Evolutionary conservation across 169 alveolate genomes (phyloP), one percentile per base, ranked within the genome.

Genomic region (Cryptosporidium bovis): DNA sequence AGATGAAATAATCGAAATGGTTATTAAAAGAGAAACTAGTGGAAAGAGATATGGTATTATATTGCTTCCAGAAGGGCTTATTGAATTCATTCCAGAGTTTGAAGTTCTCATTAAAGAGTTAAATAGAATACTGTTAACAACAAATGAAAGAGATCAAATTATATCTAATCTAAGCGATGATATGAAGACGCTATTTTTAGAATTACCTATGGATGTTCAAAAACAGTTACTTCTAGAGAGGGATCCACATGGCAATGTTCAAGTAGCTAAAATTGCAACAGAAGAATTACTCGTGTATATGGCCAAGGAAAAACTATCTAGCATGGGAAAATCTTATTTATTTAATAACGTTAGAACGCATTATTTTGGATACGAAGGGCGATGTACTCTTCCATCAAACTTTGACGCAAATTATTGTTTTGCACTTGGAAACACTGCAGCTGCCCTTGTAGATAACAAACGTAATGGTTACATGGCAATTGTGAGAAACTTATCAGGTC

Each of bases 161-260:
- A 69, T 83, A 46, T 90, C 90, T 51, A 48, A 82, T 50, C 68
- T 91, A 51, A 83, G 82, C 16, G 40, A 64, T 34, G 92, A 84
- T 2, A 82, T 90, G 82, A 85, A 84, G 67, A 85, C 67, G 33
- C 82, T 77, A 13, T 60, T 77, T 18, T 34, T 60, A 66, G 77
- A 77, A n/a, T 62, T 77, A 12, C 97, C 97, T 20, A 87, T 91
- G 58, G 82, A 90, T 33, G 94, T 95, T 40, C 91, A 95, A 15
- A 93, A 94, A 46, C 91, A 95, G 66, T 87, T 95, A 18, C 90
- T 94, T 29, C 82, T 95, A 51, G 97, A 95, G 77, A 90, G 97
- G 84, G 97, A 95, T 82, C 97, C 97, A 24, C 97, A 95, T 83
- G 97, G 97, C 44, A 95, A 95, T 82, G 96, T 95, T 15, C 90